These are phyloP conservation scores for Gaertneriomyces semiglobifer DNA, from an alignment of 192 early-diverging fungal genomes.

Conservation along the genomic window DNA sequence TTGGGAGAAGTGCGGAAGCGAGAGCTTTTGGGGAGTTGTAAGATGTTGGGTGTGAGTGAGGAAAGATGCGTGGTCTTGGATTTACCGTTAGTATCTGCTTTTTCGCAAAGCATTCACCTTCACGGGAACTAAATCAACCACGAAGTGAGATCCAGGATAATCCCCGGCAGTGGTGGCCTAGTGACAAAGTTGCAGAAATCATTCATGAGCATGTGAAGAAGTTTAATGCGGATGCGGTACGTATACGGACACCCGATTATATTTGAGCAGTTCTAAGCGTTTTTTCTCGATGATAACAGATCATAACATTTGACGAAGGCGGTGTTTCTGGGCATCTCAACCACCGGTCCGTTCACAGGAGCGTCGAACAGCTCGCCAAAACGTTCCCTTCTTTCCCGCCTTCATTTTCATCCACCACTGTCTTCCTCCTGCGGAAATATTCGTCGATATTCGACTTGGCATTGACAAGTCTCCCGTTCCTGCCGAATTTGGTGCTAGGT, in stretches of 20 bases:
- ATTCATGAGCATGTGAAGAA: constrained; percentile 29
- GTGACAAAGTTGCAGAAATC: constrained; percentile 21
- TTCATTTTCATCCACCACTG: constrained; percentile 39
- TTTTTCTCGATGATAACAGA: constrained; percentile 24
- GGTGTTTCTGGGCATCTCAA: constrained; percentile 89
- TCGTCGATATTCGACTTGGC: constrained; percentile 48
- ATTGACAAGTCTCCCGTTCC: constrained; percentile 29
- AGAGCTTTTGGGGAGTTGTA: constrained; percentile 62
- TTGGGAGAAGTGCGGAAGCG: constrained; percentile 56
- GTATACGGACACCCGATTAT: background rate
- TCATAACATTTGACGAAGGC: constrained; percentile 84
- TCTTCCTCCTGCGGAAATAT: constrained; percentile 51
- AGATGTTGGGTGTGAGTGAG: constrained; percentile 52
- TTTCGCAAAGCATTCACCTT: background rate
- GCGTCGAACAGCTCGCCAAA: constrained; percentile 36
- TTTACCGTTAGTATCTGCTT: constrained; percentile 51
- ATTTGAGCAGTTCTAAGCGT: background rate
- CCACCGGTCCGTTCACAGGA: constrained; percentile 76
- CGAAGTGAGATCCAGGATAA: constrained; percentile 49
- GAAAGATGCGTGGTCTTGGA: constrained; percentile 51
- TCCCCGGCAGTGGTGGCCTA: constrained; percentile 41
- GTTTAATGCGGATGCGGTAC: constrained; percentile 19
- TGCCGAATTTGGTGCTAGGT: constrained; percentile 18
- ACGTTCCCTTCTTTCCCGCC: constrained; percentile 35
- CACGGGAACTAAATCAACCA: no score